phyloP scores from a whole-genome alignment of 257 asterid species.

The Ajuga chamaepitys region DNA sequence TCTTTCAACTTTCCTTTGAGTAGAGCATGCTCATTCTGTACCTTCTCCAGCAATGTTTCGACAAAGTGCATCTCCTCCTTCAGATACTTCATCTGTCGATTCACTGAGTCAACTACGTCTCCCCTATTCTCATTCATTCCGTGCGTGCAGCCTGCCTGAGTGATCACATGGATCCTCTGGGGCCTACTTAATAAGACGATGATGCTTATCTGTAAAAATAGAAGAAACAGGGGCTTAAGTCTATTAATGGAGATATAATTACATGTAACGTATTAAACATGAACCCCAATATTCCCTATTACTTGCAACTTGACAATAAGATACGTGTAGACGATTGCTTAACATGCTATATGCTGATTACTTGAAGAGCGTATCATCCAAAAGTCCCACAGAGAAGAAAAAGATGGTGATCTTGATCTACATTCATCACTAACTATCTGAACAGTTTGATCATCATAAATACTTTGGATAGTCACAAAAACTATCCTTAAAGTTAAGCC shows the following conservation, averaged over 20 bases:
- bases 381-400: no score
- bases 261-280: no score
- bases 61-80: conserved; percentile 76
- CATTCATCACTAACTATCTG: no score
- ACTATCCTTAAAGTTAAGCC: no score
- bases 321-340: no score
- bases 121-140: conserved; percentile 28
- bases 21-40: conserved; percentile 57
- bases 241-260: not conserved
- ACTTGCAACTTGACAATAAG: not conserved
- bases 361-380: no score
- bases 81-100: conserved; percentile 51
- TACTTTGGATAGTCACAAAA: no score
- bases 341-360: no score
- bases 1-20: conserved; percentile 55
- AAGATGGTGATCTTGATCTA: no score
- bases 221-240: not conserved
- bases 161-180: conserved; percentile 66
- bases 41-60: conserved; percentile 54
- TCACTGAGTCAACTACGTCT: conserved; percentile 39
- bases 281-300: not conserved
- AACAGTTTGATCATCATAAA: no score
- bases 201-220: conserved; percentile 64
- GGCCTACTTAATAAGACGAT: conserved; percentile 77
- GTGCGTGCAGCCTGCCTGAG: conserved; percentile 46